These are phyloP conservation scores for Dendryphion nanum DNA, from an alignment of 2,329 filamentous ascomycete genomes.

Conservation along the genomic window DNA sequence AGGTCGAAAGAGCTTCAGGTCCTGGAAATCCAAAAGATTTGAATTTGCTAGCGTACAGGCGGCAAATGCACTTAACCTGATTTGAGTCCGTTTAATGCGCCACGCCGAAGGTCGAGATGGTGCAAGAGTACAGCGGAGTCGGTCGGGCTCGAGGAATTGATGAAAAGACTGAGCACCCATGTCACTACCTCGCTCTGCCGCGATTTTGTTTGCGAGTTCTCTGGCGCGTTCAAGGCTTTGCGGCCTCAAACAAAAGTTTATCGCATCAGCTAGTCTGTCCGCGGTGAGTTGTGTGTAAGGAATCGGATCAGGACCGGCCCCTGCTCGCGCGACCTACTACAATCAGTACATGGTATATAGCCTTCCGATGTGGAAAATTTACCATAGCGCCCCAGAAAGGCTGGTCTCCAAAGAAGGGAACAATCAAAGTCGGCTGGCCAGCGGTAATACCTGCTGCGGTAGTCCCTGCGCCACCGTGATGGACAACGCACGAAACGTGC, in stretches of 20 bases:
- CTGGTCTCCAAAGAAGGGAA: conserved; percentile 67
- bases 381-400: conserved; percentile 44
- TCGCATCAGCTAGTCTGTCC: conserved; percentile 37
- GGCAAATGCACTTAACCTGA: conserved; percentile 36
- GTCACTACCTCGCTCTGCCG: conserved; percentile 35
- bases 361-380: too few relatives aligned
- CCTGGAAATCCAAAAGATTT: too few relatives aligned
- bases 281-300: conserved; percentile 40
- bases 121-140: conserved; percentile 33
- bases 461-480: conserved; percentile 88
- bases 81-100: conserved; percentile 38
- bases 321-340: conserved; percentile 40
- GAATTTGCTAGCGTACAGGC: too few relatives aligned
- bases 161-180: conserved; percentile 38
- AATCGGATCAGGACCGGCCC: conserved; percentile 40
- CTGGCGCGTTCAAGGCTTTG: conserved; percentile 32
- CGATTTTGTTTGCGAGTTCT: conserved; percentile 24
- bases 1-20: too few relatives aligned
- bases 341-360: too few relatives aligned
- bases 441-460: conserved; percentile 81
- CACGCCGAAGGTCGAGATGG: conserved; percentile 36
- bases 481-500: conserved; percentile 75
- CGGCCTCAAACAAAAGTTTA: conserved; percentile 37
- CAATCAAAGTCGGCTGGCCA: conserved; percentile 76
- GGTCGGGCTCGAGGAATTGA: conserved; percentile 38